Base-by-base conservation (phyloP, 495 filamentous ascomycete species). In the Neurospora sp. region DNA sequence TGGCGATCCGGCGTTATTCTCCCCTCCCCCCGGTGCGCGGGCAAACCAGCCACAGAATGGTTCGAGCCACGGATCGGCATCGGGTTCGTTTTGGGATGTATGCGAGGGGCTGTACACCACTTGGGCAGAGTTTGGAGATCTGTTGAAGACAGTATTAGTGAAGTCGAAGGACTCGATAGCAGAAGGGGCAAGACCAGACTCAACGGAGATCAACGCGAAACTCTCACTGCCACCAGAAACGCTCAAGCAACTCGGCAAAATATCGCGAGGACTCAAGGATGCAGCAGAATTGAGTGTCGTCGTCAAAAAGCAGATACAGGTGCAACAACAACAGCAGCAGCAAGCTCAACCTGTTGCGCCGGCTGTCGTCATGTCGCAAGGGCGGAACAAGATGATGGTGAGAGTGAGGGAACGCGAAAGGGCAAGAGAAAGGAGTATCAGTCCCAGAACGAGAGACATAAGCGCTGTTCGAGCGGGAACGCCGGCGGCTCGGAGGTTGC, bases 41-140 rank as follows among this genome's bases (percentile, higher is more conserved):
- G 53, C 0, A 65, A 17, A 7, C 17, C 53, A 35, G 7, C 27
- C 27, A 37, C 53, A 35, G 7, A 35, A 8, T 65, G 53, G 53
- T 1, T 35, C 61, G 85, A 91, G 41, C 90, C 42, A 27, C 41
- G 42, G 22, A 31, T n/a, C 61, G 38, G 53, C 90, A 48, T 88
- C 91, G 72, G 86, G 87, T 31, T 87, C 88, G 59, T 94, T 96
- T 78, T 97, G 93, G 93, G 88, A 88, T 72, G 82, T 92, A 27
- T 93, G 90, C 82, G 91, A 89, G 75, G 79, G 81, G 38, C 92
- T 94, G 75, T 89, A 94, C 79, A 79, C 85, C 65, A 87, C 91
- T 9, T 95, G 93, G 82, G 87, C 88, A 40, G 89, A 93, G 68
- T 83, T 95, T 1, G 90, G 90, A 2, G 86, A 86, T 45, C 88